phyloP scores from a whole-genome alignment of 805 yeast genomes.

The Groenewaldozyma salmanticensis region DNA sequence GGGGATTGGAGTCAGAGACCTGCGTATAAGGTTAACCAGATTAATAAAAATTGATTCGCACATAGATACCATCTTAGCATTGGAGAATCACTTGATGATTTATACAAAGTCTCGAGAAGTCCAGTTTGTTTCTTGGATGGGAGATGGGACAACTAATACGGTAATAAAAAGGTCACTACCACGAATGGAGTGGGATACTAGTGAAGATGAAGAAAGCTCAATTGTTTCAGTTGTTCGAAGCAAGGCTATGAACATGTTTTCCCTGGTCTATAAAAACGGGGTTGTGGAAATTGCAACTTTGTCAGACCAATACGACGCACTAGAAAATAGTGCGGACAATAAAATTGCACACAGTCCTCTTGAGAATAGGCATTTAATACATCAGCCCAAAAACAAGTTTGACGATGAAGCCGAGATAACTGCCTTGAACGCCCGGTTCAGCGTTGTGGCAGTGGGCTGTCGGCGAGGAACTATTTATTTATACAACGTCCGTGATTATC shows the following conservation, averaged over 20 bases:
- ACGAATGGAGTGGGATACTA: neutral
- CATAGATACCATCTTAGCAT: constrained; percentile 16
- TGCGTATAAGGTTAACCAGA: constrained; percentile 19
- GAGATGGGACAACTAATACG: neutral
- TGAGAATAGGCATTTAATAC: constrained; percentile 6
- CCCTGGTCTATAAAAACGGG: neutral
- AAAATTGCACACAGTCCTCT: constrained; percentile 6
- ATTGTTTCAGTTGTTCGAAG: constrained; percentile 14
- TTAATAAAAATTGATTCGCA: constrained; percentile 26
- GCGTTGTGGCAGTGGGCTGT: constrained; percentile 33
- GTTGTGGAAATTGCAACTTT: constrained; percentile 24
- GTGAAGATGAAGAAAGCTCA: neutral
- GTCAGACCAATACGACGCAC: constrained; percentile 15
- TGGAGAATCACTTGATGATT: constrained; percentile 20
- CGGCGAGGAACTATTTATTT: constrained; percentile 29
- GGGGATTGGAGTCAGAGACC: constrained; percentile 28
- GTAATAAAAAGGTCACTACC: neutral
- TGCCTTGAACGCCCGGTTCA: constrained; percentile 34
- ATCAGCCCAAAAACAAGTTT: constrained; percentile 4
- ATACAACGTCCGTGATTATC: constrained; percentile 30
- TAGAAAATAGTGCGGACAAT: constrained; percentile 9
- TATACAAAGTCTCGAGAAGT: constrained; percentile 16
- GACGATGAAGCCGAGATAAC: constrained; percentile 18
- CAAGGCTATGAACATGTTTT: constrained; percentile 14
- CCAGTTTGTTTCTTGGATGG: constrained; percentile 14